Conservation (phyloP, 1,284 basidiomycete genomes). For the Microbotryum silenes-acaulis region DNA sequence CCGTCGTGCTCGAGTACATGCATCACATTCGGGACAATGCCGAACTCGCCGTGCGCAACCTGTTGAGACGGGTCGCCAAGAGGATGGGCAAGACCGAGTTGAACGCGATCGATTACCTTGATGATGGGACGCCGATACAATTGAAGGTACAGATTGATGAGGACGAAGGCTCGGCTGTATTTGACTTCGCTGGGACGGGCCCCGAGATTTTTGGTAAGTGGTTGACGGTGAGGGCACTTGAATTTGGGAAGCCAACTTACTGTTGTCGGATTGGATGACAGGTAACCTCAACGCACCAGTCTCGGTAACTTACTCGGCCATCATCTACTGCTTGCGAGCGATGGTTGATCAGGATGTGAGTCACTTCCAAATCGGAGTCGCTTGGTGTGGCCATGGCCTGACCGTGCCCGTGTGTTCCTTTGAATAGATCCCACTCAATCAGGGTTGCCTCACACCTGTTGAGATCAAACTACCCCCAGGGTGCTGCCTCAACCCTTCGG, state of each 20-base stretch:
- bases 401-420: conserved; percentile 5
- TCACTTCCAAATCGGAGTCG: neutral
- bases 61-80: conserved; percentile 68
- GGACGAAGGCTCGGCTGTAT: conserved; percentile 65
- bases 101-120: conserved; percentile 66
- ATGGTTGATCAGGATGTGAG: conserved; percentile 74
- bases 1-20: conserved; percentile 89
- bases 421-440: conserved; percentile 71
- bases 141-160: conserved; percentile 74
- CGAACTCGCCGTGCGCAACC: conserved; percentile 74
- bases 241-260: neutral
- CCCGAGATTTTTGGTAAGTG: conserved; percentile 34
- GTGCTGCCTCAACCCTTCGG: conserved; percentile 70
- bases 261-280: conserved; percentile 34
- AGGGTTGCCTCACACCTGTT: conserved; percentile 66
- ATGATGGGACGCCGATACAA: conserved; percentile 80
- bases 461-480: conserved; percentile 72
- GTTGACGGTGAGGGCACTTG: neutral
- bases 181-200: conserved; percentile 70
- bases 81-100: conserved; percentile 51
- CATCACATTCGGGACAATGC: conserved; percentile 82
- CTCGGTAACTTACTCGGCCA: conserved; percentile 81
- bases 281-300: conserved; percentile 71
- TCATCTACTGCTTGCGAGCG: conserved; percentile 87
- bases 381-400: neutral